These are phyloP conservation scores for Rhinocladiella mackenziei DNA, from an alignment of 2,329 filamentous ascomycete species.

Conservation along the genomic window DNA sequence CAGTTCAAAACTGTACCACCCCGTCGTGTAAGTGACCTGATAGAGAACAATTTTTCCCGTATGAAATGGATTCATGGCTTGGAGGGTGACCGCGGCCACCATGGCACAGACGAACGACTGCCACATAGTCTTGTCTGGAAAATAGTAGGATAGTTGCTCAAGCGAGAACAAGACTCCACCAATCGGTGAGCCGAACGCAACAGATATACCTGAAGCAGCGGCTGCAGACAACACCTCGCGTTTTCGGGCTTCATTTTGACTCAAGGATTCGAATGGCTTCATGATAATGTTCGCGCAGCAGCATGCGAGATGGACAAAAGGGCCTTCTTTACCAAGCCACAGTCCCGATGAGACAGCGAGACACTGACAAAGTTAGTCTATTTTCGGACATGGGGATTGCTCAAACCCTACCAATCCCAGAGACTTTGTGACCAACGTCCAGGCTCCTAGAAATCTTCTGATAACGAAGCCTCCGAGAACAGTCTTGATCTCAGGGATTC, in stretches of 20 bases:
- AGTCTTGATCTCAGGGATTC: constrained; percentile 97
- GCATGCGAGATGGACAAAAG: constrained; percentile 91
- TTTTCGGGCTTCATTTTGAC: constrained; percentile 87
- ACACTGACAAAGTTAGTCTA: constrained; percentile 54
- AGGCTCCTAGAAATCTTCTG: constrained; percentile 74
- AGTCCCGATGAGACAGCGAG: constrained; percentile 89
- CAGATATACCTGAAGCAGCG: constrained; percentile 85
- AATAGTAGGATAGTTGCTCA: constrained; percentile 97
- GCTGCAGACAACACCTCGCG: constrained; percentile 89
- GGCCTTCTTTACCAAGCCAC: constrained; percentile 96
- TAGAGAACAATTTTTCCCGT: constrained; percentile 94
- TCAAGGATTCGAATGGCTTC: constrained; percentile 77
- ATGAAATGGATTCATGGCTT: constrained; percentile 89
- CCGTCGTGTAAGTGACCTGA: constrained; percentile 85
- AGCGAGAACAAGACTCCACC: constrained; percentile 92
- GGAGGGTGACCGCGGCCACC: constrained; percentile 91
- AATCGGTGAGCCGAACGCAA: constrained; percentile 90
- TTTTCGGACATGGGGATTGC: constrained; percentile 8
- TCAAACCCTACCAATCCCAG: constrained; percentile 65
- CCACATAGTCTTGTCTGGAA: constrained; percentile 99
- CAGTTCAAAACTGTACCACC: constrained; percentile 93
- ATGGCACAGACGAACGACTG: constrained; percentile 98
- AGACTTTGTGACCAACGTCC: constrained; percentile 87
- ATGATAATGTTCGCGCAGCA: constrained; percentile 94
- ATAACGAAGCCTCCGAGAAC: constrained; percentile 93